These are phyloP conservation scores for Lithohypha guttulata DNA, from an alignment of 2,329 filamentous ascomycete genomes.

Conservation along the genomic window DNA sequence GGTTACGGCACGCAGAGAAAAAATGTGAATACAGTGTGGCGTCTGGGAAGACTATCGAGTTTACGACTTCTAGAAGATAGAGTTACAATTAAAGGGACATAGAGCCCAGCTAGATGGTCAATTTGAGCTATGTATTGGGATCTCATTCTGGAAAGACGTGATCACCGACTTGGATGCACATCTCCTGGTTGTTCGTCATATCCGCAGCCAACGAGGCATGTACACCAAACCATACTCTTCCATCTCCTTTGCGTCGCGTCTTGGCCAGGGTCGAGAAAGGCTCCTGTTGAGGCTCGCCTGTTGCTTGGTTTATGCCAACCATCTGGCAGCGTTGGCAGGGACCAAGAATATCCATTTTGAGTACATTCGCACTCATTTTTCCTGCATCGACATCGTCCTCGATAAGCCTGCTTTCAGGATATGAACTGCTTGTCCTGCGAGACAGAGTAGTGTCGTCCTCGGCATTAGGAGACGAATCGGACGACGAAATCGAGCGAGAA, in stretches of 20 bases:
- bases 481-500: neutral
- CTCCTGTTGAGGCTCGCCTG: constrained; percentile 65
- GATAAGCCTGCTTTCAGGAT: no score
- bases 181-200: constrained; percentile 11
- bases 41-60: no score
- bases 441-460: neutral
- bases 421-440: neutral
- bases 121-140: neutral
- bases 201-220: constrained; percentile 43
- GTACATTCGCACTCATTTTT: constrained; percentile 9
- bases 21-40: neutral
- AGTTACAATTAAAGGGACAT: neutral
- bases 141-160: constrained; percentile 23
- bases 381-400: constrained; percentile 10
- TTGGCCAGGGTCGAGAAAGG: constrained; percentile 83
- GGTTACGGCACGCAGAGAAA: constrained; percentile 14
- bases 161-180: constrained; percentile 32
- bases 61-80: neutral
- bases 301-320: constrained; percentile 86
- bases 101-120: neutral
- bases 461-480: neutral
- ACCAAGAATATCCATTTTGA: constrained; percentile 54
- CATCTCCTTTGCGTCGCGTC: constrained; percentile 62
- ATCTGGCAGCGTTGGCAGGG: constrained; percentile 87
- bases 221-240: constrained; percentile 80